Evolutionary conservation across 768 basidiomycete species (phyloP), one percentile per base, ranked within the genome.

Genomic region (Podaxis sp.): DNA sequence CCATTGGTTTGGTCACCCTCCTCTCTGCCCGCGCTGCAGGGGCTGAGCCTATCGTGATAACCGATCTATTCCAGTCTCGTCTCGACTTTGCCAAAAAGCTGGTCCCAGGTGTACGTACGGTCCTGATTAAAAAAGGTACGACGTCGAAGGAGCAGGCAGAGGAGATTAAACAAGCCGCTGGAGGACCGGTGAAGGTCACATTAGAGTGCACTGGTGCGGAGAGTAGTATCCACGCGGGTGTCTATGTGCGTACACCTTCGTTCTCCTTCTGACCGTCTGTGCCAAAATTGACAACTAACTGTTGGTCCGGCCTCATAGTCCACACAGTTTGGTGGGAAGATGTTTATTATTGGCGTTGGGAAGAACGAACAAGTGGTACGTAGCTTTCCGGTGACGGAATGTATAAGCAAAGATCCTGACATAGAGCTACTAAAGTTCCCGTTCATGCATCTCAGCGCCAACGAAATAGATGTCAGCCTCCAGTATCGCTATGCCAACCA

Each of bases 401-500:
- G 17, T 40, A n/a, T 50, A 22, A 47, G 19, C 55, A 25, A 11
- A 11, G 15, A 19, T 52, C 40, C 57, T 65, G 43, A 55, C 55
- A 33, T 29, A 41, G 19, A 33, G 38, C 50, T 29, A 11, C 37
- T 66, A 17, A 46, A 83, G 83, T 88, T 89, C 75, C 87, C 88
- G 17, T 88, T 89, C 73, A 88, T 89, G 87, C 84, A 87, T 66
- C 77, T 89, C 41, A 86, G 84, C 64, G 86, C 84, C 33, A 87
- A 88, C 62, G 87, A 89, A 70, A 86, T 89, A 54, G 87, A 89
- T 64, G 78, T 89, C 59, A 79, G 79, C 63, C 87, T 89, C 74
- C 86, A 85, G 72, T 89, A 87, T 69, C 84, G 87, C 25, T 89
- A 89, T 65, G 83, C 84, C 25, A 88, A 86, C 67, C 86, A 87